Conservation (phyloP, 805 yeast genomes). For the Hanseniaspora clermontiae region DNA sequence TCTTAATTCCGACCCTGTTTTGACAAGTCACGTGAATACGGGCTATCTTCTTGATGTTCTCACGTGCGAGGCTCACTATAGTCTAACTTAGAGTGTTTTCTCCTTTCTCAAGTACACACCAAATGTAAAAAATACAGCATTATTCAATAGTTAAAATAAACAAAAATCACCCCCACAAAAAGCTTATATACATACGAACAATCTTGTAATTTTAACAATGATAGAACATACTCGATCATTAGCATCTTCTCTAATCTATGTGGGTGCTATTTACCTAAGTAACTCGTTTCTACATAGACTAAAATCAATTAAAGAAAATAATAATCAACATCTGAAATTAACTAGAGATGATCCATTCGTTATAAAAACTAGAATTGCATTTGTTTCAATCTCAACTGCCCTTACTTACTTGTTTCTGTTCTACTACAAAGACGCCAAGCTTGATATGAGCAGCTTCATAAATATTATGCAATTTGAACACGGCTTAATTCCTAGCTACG, state of each 20-base stretch:
- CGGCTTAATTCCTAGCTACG: not conserved
- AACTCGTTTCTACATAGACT: not conserved
- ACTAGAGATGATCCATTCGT: conserved; percentile 13
- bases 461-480: not conserved
- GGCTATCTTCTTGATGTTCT: no score
- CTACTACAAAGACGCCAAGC: not conserved
- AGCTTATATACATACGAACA: no score
- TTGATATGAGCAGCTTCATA: not conserved
- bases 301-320: not conserved
- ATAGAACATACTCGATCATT: not conserved
- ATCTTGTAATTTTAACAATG: not conserved
- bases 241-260: conserved; percentile 3
- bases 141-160: no score
- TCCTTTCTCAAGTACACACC: no score
- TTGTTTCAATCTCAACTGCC: conserved; percentile 4
- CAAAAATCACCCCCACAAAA: no score
- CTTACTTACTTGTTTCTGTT: not conserved
- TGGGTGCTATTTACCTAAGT: conserved; percentile 10
- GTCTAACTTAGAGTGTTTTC: no score
- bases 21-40: no score
- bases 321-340: not conserved
- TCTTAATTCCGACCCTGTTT: no score
- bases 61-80: no score
- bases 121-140: no score
- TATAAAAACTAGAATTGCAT: conserved; percentile 10